Base-by-base conservation (phyloP, 2,329 filamentous ascomycete genomes). In the Coccinonectria pachysandricola region DNA sequence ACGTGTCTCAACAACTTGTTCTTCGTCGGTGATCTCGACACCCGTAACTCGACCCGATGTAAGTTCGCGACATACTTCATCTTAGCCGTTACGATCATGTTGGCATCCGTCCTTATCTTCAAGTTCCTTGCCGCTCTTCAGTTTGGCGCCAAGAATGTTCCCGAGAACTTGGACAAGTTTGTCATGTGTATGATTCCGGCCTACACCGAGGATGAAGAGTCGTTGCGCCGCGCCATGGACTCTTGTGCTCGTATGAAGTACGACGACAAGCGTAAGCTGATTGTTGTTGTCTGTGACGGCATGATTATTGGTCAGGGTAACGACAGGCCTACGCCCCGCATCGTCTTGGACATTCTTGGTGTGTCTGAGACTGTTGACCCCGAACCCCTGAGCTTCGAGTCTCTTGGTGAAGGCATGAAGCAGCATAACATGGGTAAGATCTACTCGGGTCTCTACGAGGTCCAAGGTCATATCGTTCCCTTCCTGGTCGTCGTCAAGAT, bases 281-380 rank as follows among this genome's bases (percentile, higher is more conserved):
- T 98, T 14, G 75, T 94, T 40, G 69, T 98, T 35, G 68, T 98
- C 38, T 98, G 91, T 48, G 91, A 98, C 49, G 91, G 91, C 59
- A 96, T 98, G 88, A 98, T 98, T 64, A 92, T 98, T 40, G 91
- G 91, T 47, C 87, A 95, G 60, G 91, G 91, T 49, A 98, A 98
- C 57, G 91, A 98, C 53, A 75, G 86, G 35, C 85, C 91, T 6
- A 98, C 91, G 1, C 91, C 91, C 21, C 77, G 87, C 35, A 98
- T 98, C 41, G 87, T 98, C 13, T 69, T 98, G 28, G 91, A 98
- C 48, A 98, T 98, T 64, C 68, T 98, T 5, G 91, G 91, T 38
- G 91, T 98, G 15, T 81, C 86, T 2, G 87, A 95, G 43, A 83
- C 79, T 3, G 82, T 95, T 10, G 88, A 98, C 48, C 91, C 92